phyloP scores from a whole-genome alignment of 208 protist genomes.

The Jaenimonas drosophilae region DNA sequence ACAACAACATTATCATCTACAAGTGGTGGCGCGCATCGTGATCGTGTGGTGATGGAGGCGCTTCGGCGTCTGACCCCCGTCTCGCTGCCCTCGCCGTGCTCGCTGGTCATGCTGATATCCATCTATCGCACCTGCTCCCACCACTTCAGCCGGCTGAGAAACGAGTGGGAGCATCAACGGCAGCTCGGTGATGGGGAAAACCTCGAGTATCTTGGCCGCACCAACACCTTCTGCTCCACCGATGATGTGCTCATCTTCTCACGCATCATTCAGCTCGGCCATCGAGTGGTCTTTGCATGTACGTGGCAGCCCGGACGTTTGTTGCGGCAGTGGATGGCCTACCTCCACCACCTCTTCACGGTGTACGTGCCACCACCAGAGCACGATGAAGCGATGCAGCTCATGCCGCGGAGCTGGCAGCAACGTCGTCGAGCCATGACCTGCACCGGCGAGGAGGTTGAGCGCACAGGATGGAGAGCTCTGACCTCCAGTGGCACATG shows the following conservation, averaged over 20 bases:
- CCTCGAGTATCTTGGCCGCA: slow-evolving; percentile 27
- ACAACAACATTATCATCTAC: no score
- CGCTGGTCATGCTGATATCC: slow-evolving; percentile 37
- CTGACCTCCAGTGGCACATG: slow-evolving; percentile 8
- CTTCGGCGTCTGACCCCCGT: slow-evolving; percentile 18
- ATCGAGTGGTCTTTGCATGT: slow-evolving; percentile 53
- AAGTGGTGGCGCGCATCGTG: not conserved
- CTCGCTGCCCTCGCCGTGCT: slow-evolving; percentile 36
- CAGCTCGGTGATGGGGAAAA: slow-evolving; percentile 24
- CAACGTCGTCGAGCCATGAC: slow-evolving; percentile 5
- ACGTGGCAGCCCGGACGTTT: slow-evolving; percentile 31
- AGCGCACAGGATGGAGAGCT: slow-evolving; percentile 31
- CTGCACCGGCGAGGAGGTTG: slow-evolving; percentile 19
- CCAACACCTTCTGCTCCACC: slow-evolving; percentile 46
- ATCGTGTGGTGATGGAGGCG: slow-evolving; percentile 10
- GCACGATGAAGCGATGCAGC: slow-evolving; percentile 25
- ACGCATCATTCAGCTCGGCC: slow-evolving; percentile 29
- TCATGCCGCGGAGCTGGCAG: slow-evolving; percentile 38
- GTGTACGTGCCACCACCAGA: slow-evolving; percentile 45
- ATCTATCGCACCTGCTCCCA: slow-evolving; percentile 37
- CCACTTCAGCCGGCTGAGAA: slow-evolving; percentile 26
- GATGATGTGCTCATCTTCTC: slow-evolving; percentile 36
- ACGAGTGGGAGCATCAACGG: slow-evolving; percentile 37
- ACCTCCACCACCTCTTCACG: slow-evolving; percentile 55
- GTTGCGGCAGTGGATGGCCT: slow-evolving; percentile 60